phyloP scores from a whole-genome alignment of 805 yeast species.

The Saccharomycopsis fodiens region DNA sequence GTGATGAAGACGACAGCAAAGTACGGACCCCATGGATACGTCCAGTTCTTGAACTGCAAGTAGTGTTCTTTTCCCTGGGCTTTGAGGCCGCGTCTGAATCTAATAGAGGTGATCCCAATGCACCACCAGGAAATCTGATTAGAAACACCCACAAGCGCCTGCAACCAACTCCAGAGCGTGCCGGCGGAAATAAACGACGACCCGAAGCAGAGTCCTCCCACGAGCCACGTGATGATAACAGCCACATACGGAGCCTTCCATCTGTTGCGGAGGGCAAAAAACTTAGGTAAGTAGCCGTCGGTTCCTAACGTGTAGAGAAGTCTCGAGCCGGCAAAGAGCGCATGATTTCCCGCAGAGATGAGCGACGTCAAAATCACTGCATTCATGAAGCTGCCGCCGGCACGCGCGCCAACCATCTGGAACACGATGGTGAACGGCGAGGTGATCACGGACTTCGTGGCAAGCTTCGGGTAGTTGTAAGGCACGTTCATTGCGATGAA shows the following conservation, averaged over 20 bases:
- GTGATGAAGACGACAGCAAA: conserved; percentile 35
- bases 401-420: conserved; percentile 44
- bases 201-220: conserved; percentile 54
- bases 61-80: conserved; percentile 34
- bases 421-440: conserved; percentile 39
- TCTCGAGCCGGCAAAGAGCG: conserved; percentile 44
- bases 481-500: conserved; percentile 57
- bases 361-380: conserved; percentile 50
- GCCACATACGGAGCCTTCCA: conserved; percentile 43
- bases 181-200: conserved; percentile 50
- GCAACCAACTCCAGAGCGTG: conserved; percentile 46
- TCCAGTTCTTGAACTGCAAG: conserved; percentile 39
- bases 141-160: conserved; percentile 45
- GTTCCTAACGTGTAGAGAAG: conserved; percentile 42
- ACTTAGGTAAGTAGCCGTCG: conserved; percentile 39
- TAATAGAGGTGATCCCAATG: conserved; percentile 40
- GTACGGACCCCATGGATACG: conserved; percentile 45
- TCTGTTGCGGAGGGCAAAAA: conserved; percentile 36
- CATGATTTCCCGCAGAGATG: conserved; percentile 48
- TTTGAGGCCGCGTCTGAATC: conserved; percentile 40
- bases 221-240: conserved; percentile 41
- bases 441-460: conserved; percentile 29
- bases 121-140: conserved; percentile 45
- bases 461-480: conserved; percentile 42
- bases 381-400: conserved; percentile 43